A percentile compares a stretch with the other conserved stretches of the same genome.
Evolutionary conservation across 768 basidiomycete genomes (phyloP).

Genomic region (Dioszegia aurantiaca): DNA sequence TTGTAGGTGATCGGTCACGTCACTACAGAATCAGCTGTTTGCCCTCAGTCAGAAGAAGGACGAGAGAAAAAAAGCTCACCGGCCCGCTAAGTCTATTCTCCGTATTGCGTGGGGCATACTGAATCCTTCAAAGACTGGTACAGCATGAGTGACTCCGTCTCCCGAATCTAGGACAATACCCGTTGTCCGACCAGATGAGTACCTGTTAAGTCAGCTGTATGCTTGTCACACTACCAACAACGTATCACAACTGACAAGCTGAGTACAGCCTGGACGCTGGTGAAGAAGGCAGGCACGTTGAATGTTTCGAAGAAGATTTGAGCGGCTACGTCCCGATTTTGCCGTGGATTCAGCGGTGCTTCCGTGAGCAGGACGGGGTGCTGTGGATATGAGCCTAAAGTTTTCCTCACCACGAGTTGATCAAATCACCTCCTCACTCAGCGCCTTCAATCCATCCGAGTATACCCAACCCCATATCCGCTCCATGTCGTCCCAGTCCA

Average conservation of each 20-base stretch:
- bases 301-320: slow-evolving; percentile 99
- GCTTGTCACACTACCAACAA: background rate
- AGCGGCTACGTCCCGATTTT: slow-evolving; percentile 92
- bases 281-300: slow-evolving; percentile 96
- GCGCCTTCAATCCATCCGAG: slow-evolving; percentile 86
- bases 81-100: slow-evolving; percentile 91
- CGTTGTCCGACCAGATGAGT: slow-evolving; percentile 95
- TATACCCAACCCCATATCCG: slow-evolving; percentile 99
- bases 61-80: slow-evolving; percentile 58
- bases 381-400: slow-evolving; percentile 56
- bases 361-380: slow-evolving; percentile 97
- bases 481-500: slow-evolving; percentile 99
- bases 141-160: slow-evolving; percentile 97
- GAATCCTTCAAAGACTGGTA: slow-evolving; percentile 98
- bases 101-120: slow-evolving; percentile 98
- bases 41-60: background rate
- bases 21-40: slow-evolving; percentile 57
- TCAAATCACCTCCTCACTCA: slow-evolving; percentile 84
- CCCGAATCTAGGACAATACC: slow-evolving; percentile 99
- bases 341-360: slow-evolving; percentile 93
- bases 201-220: slow-evolving; percentile 58
- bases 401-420: too few relatives aligned
- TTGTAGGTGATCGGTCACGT: slow-evolving; percentile 95
- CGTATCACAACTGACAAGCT: slow-evolving; percentile 66
- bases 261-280: slow-evolving; percentile 93